Base-by-base conservation (phyloP, 2,329 filamentous ascomycete genomes). In the Trichophyton benhamiae region DNA sequence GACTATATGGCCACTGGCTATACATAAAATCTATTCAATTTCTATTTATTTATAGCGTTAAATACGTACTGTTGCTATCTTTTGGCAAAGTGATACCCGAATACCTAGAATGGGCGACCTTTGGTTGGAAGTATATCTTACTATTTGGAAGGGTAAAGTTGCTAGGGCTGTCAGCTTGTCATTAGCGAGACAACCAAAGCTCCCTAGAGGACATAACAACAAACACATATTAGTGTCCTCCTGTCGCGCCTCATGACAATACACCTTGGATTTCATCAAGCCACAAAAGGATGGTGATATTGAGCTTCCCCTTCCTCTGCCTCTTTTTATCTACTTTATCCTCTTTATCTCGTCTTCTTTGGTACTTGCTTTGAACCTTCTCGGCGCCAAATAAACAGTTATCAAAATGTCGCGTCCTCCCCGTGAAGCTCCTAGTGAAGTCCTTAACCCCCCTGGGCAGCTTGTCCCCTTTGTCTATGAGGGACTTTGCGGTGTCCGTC, bases 401-500 rank as follows among this genome's bases (percentile, higher is more conserved):
- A 53, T 27, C 49, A 53, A 30, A 53, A 53, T 53, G 49, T 17
- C 49, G 49, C 49, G 49, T 33, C 49, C 17, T n/a, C 1, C 9
- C 13, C 49, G 22, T 1, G 11, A 20, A 6, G 22, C 49, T 13
- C 13, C 27, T 15, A 13, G 22, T 53, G 13, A 30, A 25, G 22
- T 41, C 7, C 44, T 53, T 11, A 30, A 27, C n/a, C 44, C 44
- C 13, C 27, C 17, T 13, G n/a, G 27, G 13, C 44, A 60, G 38
- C 25, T 55, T 44, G 48, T 60, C 15, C 59, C 44, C 7, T 33
- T 60, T n/a, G 41, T 41, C 11, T 60, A 53, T 27, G 48, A 60
- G 33, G 59, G 59, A 7, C 27, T 60, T 27, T 52, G 44, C 22
- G 59, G 44, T 20, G 17, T n/a, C 15, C 59, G 48, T 9, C 44